Percentiles rank a stretch among this genome's conserved stretches.
Evolutionary conservation across 176 grass and related monocot species (phyloP).

Genomic region (Raddia distichophylla): DNA sequence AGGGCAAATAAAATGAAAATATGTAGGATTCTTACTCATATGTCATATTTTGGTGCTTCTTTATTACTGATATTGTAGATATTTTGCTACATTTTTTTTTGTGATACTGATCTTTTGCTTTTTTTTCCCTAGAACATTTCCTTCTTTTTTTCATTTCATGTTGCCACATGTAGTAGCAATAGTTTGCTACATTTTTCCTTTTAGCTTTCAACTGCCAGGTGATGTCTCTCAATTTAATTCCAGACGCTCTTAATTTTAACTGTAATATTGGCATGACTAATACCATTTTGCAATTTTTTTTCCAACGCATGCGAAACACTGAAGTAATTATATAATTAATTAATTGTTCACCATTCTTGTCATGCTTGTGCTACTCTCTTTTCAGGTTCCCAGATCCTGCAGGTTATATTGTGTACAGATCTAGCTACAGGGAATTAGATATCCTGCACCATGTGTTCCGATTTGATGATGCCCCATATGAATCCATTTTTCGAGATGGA

Average conservation of each 20-base stretch:
- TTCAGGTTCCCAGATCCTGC: too few species aligned
- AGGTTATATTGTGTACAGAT: slow-evolving; percentile 5
- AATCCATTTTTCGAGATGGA: neutral
- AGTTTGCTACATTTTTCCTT: neutral
- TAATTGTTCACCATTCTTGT: neutral
- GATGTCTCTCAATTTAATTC: neutral
- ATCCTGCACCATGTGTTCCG: neutral
- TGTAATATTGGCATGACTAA: neutral
- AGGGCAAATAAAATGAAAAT: neutral
- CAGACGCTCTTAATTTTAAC: neutral
- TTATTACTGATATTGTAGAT: neutral
- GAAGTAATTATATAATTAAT: neutral
- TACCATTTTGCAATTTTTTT: too few species aligned
- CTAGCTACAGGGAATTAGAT: slow-evolving; percentile 4
- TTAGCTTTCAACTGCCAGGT: neutral
- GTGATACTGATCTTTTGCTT: neutral
- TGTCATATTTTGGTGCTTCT: neutral
- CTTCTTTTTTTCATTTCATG: neutral
- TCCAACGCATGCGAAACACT: too few species aligned
- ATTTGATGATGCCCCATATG: slow-evolving; percentile 1
- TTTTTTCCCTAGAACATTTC: neutral
- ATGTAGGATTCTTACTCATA: neutral
- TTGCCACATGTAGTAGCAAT: too few species aligned
- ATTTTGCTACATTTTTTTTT: neutral
- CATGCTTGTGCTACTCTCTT: neutral